phyloP scores from a whole-genome alignment of 371 early-diverging fungal species.

The Apophysomyces ossiformis region DNA sequence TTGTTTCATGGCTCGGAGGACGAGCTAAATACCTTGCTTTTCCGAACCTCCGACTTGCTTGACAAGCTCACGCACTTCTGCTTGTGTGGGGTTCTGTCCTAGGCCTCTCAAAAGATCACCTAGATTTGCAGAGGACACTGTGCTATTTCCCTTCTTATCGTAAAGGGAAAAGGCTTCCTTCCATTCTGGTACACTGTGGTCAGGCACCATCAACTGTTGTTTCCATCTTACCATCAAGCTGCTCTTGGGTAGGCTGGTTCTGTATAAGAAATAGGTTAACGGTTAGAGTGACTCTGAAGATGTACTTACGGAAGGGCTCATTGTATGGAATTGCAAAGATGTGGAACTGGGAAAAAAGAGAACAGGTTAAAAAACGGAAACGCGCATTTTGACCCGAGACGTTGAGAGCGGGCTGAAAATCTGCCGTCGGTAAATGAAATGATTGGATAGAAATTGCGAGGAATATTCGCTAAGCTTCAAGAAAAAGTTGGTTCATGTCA shows the following conservation, averaged over 20 bases:
- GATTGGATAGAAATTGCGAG: too few species aligned
- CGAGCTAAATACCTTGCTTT: slow-evolving; percentile 21
- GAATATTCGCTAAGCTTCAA: too few species aligned
- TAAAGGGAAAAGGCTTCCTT: slow-evolving; percentile 88
- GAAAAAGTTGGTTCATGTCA: too few species aligned
- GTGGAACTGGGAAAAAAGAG: background rate
- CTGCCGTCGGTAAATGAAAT: too few species aligned
- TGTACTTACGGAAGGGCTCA: slow-evolving; percentile 7
- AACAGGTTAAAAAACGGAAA: background rate
- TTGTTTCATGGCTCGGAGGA: too few species aligned
- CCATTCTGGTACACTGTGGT: slow-evolving; percentile 59
- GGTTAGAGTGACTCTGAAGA: background rate
- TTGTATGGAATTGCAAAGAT: background rate
- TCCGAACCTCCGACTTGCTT: slow-evolving; percentile 56
- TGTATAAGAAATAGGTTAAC: background rate
- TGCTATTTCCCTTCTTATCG: slow-evolving; percentile 93
- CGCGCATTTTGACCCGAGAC: too few species aligned
- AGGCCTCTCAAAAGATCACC: slow-evolving; percentile 84
- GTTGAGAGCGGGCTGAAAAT: too few species aligned
- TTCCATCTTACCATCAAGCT: slow-evolving; percentile 47
- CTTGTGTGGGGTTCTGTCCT: slow-evolving; percentile 87
- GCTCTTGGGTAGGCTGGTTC: slow-evolving; percentile 56
- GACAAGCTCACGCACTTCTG: slow-evolving; percentile 77
- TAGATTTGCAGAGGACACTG: slow-evolving; percentile 70
- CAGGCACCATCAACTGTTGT: background rate